Conservation (phyloP, 2,329 filamentous ascomycete species). For the Fusarium domesticum region DNA sequence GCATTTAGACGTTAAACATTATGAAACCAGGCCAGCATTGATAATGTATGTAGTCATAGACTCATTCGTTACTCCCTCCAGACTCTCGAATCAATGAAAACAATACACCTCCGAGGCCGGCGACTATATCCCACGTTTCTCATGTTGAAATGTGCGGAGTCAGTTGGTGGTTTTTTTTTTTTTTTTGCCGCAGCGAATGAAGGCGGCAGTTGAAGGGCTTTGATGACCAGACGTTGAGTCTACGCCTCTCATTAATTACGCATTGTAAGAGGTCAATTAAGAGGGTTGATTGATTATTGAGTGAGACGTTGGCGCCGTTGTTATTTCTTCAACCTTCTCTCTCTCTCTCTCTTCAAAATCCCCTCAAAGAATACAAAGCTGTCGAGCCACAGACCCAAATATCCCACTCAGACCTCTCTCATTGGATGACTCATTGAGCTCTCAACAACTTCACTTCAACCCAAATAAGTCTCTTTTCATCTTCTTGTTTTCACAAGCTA, state of each 20-base stretch:
- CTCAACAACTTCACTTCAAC: conserved; percentile 7
- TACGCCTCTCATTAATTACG: conserved; percentile 5
- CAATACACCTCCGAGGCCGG: conserved; percentile 14
- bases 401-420: conserved; percentile 14
- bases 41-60: neutral
- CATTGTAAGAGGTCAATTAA: neutral
- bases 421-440: conserved; percentile 25
- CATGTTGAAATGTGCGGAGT: conserved; percentile 15
- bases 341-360: neutral
- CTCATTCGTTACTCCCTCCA: too few species aligned
- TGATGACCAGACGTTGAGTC: conserved; percentile 6
- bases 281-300: neutral
- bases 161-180: conserved; percentile 5
- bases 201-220: conserved; percentile 7
- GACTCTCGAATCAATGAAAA: neutral
- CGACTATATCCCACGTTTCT: conserved; percentile 10
- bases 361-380: neutral
- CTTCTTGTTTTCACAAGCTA: conserved; percentile 10
- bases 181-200: conserved; percentile 17
- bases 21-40: neutral
- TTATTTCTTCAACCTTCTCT: neutral
- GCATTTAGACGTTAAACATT: neutral
- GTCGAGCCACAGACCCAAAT: neutral
- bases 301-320: too few species aligned
- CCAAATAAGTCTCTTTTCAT: conserved; percentile 12